These are phyloP conservation scores for Komagataea norvegica DNA, from an alignment of 1,139 yeast genomes.

Conservation along the genomic window DNA sequence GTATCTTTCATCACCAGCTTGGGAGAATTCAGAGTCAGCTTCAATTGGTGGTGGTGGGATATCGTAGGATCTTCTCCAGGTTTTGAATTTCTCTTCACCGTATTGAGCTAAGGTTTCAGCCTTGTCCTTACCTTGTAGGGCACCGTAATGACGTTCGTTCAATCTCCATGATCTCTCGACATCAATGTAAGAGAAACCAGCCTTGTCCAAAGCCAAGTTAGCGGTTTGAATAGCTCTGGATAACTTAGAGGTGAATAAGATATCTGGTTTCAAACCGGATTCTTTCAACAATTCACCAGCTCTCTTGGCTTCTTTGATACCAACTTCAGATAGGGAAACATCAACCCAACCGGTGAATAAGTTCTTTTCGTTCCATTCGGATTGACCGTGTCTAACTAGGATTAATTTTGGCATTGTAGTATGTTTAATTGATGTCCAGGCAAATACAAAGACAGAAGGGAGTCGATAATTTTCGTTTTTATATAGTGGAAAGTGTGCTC, in stretches of 20 bases:
- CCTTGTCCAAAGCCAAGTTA: conserved; percentile 83
- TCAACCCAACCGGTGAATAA: conserved; percentile 99
- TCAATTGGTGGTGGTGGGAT: conserved; percentile 92
- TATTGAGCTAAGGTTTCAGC: conserved; percentile 84
- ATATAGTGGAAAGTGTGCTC: no score
- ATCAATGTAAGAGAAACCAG: conserved; percentile 89
- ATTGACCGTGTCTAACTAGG: conserved; percentile 96
- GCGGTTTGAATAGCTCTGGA: conserved; percentile 98
- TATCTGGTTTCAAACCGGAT: conserved; percentile 79
- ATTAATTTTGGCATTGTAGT: conserved; percentile 61
- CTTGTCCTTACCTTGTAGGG: conserved; percentile 97
- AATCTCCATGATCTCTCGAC: conserved; percentile 96
- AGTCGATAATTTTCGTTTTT: no score
- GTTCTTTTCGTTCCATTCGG: conserved; percentile 98
- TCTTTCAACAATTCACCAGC: conserved; percentile 94
- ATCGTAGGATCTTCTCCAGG: conserved; percentile 97
- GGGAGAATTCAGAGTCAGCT: conserved; percentile 76
- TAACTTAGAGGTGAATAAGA: conserved; percentile 86
- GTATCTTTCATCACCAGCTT: conserved; percentile 83
- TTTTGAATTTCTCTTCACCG: conserved; percentile 93
- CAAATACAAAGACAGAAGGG: no score
- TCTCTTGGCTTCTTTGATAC: conserved; percentile 85
- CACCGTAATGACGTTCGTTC: conserved; percentile 99
- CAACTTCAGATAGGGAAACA: conserved; percentile 77
- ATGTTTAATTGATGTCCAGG: no score